Evolutionary conservation across 768 basidiomycete species (phyloP).

Genomic region (Holtermannia corniformis): DNA sequence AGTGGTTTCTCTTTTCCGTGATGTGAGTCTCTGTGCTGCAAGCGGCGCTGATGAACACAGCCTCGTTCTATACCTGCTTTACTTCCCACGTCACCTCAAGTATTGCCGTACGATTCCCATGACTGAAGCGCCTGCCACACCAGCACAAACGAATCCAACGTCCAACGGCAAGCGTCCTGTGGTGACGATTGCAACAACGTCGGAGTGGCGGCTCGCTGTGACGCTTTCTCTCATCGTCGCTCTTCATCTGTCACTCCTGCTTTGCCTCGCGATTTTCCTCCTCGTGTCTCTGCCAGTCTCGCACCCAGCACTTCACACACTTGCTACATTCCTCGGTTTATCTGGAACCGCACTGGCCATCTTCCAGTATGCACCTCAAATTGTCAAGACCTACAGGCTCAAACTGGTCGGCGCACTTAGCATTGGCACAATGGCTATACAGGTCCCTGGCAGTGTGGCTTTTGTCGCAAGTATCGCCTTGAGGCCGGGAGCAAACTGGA

Average conservation of each 20-base stretch:
- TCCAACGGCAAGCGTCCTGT: conserved; percentile 1
- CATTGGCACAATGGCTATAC: conserved; percentile 92
- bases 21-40: conserved; percentile 53
- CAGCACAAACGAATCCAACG: conserved; percentile 3
- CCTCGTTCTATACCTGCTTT: conserved; percentile 79
- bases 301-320: conserved; percentile 46
- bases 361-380: conserved; percentile 80
- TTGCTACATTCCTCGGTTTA: conserved; percentile 83
- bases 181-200: conserved; percentile 46
- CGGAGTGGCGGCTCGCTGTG: conserved; percentile 71
- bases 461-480: conserved; percentile 57
- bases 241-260: conserved; percentile 57
- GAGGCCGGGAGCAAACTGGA: conserved; percentile 42
- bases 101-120: conserved; percentile 42
- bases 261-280: conserved; percentile 57
- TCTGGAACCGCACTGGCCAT: conserved; percentile 66
- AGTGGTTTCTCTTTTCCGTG: conserved; percentile 74
- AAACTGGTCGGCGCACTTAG: conserved; percentile 86
- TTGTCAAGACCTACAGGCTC: conserved; percentile 63
- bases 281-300: conserved; percentile 39
- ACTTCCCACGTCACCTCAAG: conserved; percentile 79
- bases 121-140: conserved; percentile 3
- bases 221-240: conserved; percentile 60
- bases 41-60: conserved; percentile 44
- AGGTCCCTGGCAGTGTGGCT: conserved; percentile 77